Base-by-base conservation (phyloP, 1,284 basidiomycete species). In the Naganishia sp. region DNA sequence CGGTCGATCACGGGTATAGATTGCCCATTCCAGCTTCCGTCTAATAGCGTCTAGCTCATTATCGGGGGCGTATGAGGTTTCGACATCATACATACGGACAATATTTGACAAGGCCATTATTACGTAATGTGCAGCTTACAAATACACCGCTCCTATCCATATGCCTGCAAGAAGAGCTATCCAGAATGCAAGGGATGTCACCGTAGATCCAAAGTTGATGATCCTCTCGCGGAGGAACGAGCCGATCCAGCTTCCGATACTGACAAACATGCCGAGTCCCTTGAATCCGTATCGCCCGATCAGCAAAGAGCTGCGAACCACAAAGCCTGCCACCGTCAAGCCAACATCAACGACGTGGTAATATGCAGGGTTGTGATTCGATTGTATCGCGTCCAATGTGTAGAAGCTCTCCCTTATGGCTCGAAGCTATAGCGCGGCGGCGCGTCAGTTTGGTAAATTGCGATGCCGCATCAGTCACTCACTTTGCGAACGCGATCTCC, bases 11-110 rank as follows among this genome's bases (percentile, higher is more conserved):
- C 83, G 7, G 83, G 86, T 70, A 88, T 87, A 0, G 76, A 82
- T 17, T 94, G 92, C 74, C 92, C 92, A 0, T 84, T 93, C 70
- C 85, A 90, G 75, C 82, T 94, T 1, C 73, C 88, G 6, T 69
- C 81, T 7, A 85, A 81, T 71, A 63, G 69, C 54, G 72, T 71
- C 43, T 66, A 54, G 18, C 45, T 46, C 17, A 1, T 46, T n/a
- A 13, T n/a, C 17, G 17, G 17, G 18, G 23, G 17, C 2, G 7
- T 47, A 6, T n/a, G 18, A 9, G 23, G 45, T 13, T 9, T 18
- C 45, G n/a, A n/a, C 23, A 50, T 9, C 4, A 21, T 25, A 21
- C 17, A 54, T 54, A 21, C n/a, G 18, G 18, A 41, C 52, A 35
- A 32, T 54, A 21, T 23, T 54, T 11, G 28, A 28, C 6, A 13